Percentiles rank a stretch among this genome's conserved stretches.
These are phyloP conservation scores for Monosiga brevicollis DNA, from an alignment of 78 protist species.

Conservation along the genomic window DNA sequence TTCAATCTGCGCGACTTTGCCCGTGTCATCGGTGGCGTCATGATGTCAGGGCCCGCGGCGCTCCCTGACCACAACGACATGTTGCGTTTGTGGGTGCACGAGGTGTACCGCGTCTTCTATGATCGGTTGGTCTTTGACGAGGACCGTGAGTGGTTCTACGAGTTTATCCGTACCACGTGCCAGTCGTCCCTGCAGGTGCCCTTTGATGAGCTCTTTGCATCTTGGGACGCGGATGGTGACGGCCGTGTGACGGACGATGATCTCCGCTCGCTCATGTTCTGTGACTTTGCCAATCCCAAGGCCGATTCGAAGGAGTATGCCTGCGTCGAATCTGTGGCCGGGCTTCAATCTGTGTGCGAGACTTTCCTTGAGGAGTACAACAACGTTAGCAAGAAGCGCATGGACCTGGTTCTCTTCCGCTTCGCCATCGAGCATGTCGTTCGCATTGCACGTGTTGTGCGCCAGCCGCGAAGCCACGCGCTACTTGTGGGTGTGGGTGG, in stretches of 20 bases:
- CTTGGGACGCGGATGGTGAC: constrained; percentile 17
- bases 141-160: constrained; percentile 30
- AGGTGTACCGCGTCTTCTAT: constrained; percentile 44
- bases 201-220: background rate
- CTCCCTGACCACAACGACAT: background rate
- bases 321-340: constrained; percentile 3
- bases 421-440: constrained; percentile 71
- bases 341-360: background rate
- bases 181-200: background rate
- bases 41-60: background rate
- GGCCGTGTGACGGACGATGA: constrained; percentile 63
- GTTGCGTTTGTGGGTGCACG: constrained; percentile 51
- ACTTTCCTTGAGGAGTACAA: constrained; percentile 36
- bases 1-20: constrained; percentile 75
- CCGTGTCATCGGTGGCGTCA: constrained; percentile 65
- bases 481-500: constrained; percentile 93
- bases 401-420: constrained; percentile 72
- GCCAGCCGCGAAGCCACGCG: constrained; percentile 73
- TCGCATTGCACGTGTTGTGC: constrained; percentile 65
- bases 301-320: constrained; percentile 19
- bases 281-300: constrained; percentile 53
- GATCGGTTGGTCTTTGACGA: constrained; percentile 47
- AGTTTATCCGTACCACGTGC: background rate
- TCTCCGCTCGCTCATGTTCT: constrained; percentile 29
- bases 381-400: constrained; percentile 6